Percentiles rank a stretch among this genome's conserved stretches.
Evolutionary conservation across 495 filamentous ascomycete genomes (phyloP).

Genomic region (Talaromyces stipitatus): DNA sequence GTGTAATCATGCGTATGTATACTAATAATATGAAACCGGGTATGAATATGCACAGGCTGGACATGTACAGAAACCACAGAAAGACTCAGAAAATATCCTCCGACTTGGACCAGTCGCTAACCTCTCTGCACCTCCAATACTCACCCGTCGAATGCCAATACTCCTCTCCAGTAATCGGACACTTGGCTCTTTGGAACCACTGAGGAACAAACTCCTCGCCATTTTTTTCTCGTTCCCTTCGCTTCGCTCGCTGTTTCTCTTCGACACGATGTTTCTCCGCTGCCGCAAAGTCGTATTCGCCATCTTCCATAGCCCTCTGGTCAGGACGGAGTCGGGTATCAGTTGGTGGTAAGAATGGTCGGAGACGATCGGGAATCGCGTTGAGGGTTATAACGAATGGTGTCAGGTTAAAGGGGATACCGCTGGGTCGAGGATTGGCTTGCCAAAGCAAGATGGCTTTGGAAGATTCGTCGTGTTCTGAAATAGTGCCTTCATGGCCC

Average conservation of each 20-base stretch:
- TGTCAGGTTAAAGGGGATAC: constrained; percentile 93
- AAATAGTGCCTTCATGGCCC: constrained; percentile 72
- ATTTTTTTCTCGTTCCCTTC: constrained; percentile 60
- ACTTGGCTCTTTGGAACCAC: constrained; percentile 72
- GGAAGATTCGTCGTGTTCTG: constrained; percentile 41
- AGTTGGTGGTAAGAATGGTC: constrained; percentile 72
- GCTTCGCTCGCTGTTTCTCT: constrained; percentile 78
- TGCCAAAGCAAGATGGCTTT: constrained; percentile 92
- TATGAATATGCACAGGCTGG: not conserved
- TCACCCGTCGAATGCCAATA: constrained; percentile 83
- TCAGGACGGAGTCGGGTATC: constrained; percentile 88
- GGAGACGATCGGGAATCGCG: constrained; percentile 68
- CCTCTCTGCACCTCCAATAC: constrained; percentile 66
- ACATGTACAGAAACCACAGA: not conserved
- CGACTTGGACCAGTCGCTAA: constrained; percentile 44
- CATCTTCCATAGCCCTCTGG: constrained; percentile 98
- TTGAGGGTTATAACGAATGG: constrained; percentile 95
- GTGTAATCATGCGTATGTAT: not conserved
- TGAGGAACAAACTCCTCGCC: constrained; percentile 78
- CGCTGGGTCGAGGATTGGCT: constrained; percentile 67
- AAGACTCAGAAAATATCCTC: constrained; percentile 58
- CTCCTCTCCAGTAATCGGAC: constrained; percentile 76
- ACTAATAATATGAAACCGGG: not conserved
- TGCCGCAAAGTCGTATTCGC: constrained; percentile 87
- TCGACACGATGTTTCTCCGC: constrained; percentile 92